These are phyloP conservation scores for Mucor plumbeus DNA, from an alignment of 371 early-diverging fungal species.

Conservation along the genomic window DNA sequence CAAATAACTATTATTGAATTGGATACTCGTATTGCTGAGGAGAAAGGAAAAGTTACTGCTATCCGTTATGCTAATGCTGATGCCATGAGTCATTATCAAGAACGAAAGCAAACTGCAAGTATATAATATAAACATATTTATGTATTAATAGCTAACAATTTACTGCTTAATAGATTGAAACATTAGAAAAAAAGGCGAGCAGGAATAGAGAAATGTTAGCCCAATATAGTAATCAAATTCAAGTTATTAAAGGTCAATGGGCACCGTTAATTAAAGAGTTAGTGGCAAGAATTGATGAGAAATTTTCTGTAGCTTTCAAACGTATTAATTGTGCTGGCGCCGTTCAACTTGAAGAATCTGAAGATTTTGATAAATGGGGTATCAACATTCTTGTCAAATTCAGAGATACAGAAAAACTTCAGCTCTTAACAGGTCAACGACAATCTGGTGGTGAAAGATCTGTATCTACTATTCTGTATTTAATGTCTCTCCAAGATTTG, in stretches of 20 bases:
- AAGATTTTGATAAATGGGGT: slow-evolving; percentile 94
- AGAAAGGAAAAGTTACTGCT: slow-evolving; percentile 55
- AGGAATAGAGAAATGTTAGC: slow-evolving; percentile 31
- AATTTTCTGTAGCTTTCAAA: slow-evolving; percentile 80
- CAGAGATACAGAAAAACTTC: slow-evolving; percentile 86
- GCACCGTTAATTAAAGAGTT: slow-evolving; percentile 63
- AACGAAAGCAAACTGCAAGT: slow-evolving; percentile 60
- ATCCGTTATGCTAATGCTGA: slow-evolving; percentile 52
- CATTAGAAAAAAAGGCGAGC: slow-evolving; percentile 39
- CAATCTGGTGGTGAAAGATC: slow-evolving; percentile 99
- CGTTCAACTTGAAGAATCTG: slow-evolving; percentile 70
- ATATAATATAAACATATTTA: neutral
- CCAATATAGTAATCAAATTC: slow-evolving; percentile 40
- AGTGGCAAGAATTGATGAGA: slow-evolving; percentile 65
- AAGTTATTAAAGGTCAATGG: slow-evolving; percentile 65
- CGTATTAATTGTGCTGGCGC: slow-evolving; percentile 93
- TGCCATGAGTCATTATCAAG: slow-evolving; percentile 72
- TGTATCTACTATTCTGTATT: slow-evolving; percentile 96
- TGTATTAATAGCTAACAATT: neutral
- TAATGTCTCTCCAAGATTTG: slow-evolving; percentile 93
- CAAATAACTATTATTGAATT: slow-evolving; percentile 28
- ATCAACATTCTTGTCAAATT: slow-evolving; percentile 95
- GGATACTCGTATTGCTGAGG: slow-evolving; percentile 57
- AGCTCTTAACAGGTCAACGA: slow-evolving; percentile 87
- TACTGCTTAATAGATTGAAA: slow-evolving; percentile 32